These are phyloP conservation scores for Pascua sp. DNA, from an alignment of 1,284 basidiomycete species.

Conservation along the genomic window DNA sequence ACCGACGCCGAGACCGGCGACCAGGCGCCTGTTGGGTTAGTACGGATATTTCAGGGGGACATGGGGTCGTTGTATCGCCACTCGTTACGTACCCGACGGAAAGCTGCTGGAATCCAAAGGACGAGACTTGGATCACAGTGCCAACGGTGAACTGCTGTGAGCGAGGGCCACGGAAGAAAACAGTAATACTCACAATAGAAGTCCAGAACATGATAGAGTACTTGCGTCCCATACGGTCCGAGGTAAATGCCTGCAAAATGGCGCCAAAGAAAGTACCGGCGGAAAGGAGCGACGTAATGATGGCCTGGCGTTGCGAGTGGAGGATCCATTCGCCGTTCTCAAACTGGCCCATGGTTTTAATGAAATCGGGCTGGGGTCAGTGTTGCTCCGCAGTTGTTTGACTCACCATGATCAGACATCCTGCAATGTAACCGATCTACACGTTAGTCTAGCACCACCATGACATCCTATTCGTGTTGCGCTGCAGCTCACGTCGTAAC, in stretches of 20 bases:
- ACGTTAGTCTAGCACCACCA: background rate
- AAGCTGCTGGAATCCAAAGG: constrained; percentile 64
- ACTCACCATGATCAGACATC: constrained; percentile 66
- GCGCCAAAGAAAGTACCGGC: constrained; percentile 20
- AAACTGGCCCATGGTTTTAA: constrained; percentile 61
- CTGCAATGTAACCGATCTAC: constrained; percentile 51
- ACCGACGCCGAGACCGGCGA: constrained; percentile 61
- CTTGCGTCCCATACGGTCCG: constrained; percentile 66
- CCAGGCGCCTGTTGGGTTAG: constrained; percentile 18
- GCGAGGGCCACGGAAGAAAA: background rate
- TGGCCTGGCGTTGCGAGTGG: constrained; percentile 58
- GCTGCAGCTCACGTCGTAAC: constrained; percentile 22
- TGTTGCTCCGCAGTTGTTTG: background rate
- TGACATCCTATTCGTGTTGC: background rate
- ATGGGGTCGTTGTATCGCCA: too few species aligned
- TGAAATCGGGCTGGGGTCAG: constrained; percentile 57
- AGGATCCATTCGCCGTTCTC: constrained; percentile 56
- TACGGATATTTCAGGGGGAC: background rate
- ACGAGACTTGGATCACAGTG: constrained; percentile 66
- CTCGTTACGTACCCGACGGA: constrained; percentile 52
- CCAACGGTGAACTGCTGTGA: constrained; percentile 55
- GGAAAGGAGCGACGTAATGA: constrained; percentile 17
- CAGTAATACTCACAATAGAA: constrained; percentile 51
- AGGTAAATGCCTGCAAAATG: constrained; percentile 57
- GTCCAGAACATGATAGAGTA: constrained; percentile 73